phyloP scores from a whole-genome alignment of 441 rosid genomes.

The Croton setiger region DNA sequence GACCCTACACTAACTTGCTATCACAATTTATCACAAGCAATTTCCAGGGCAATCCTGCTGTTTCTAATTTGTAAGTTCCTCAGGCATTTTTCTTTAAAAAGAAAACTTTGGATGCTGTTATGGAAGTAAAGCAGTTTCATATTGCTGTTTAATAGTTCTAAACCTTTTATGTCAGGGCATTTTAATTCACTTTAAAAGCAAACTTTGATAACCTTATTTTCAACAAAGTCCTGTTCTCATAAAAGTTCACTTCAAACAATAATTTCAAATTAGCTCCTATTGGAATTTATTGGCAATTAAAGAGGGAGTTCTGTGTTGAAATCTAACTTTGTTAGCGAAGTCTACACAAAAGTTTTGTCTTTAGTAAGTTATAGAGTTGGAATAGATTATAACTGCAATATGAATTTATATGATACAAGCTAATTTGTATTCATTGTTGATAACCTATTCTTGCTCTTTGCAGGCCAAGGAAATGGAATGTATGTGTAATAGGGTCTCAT shows the following conservation, averaged over 20 bases:
- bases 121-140: too few species aligned
- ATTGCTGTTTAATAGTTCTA: not conserved
- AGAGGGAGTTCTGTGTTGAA: too few species aligned
- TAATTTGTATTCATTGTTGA: not conserved
- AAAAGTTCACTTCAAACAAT: too few species aligned
- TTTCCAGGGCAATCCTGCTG: slow-evolving; percentile 58
- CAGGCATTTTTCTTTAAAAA: not conserved
- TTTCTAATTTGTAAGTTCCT: slow-evolving; percentile 67
- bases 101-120: too few species aligned
- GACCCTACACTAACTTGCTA: slow-evolving; percentile 70
- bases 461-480: slow-evolving; percentile 98
- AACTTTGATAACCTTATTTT: too few species aligned
- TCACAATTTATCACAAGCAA: slow-evolving; percentile 81
- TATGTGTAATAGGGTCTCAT: slow-evolving; percentile 85
- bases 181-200: too few species aligned
- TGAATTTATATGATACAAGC: not conserved
- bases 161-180: too few species aligned
- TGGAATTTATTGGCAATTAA: too few species aligned
- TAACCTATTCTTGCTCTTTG: slow-evolving; percentile 16
- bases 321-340: too few species aligned
- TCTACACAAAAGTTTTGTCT: not conserved
- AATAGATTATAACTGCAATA: not conserved
- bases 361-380: not conserved
- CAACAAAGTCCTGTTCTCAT: too few species aligned
- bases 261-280: too few species aligned